These are phyloP conservation scores for Spizellomyces punctatus DNA, from an alignment of 192 early-diverging fungal species.

Conservation along the genomic window DNA sequence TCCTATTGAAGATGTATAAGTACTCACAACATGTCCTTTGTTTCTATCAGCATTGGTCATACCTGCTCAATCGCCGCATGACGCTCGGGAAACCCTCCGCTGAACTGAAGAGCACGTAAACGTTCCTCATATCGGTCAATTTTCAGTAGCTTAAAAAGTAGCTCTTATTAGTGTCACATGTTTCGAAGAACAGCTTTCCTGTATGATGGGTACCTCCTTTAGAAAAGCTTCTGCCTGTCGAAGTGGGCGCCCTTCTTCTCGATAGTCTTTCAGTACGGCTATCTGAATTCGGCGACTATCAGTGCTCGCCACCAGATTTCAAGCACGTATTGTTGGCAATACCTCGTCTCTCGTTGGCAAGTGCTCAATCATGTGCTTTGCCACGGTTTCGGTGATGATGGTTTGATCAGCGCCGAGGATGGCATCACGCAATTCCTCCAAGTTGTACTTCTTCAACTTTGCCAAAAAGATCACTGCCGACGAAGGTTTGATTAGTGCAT, in stretches of 20 bases:
- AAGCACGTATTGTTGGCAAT: too few species aligned
- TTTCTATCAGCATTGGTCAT: neutral
- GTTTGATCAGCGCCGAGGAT: conserved; percentile 26
- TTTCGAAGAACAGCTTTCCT: neutral
- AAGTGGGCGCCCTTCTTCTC: conserved; percentile 25
- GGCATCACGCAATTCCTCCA: conserved; percentile 30
- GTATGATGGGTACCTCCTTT: conserved; percentile 25
- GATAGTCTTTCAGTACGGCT: conserved; percentile 21
- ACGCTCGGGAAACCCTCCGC: conserved; percentile 38
- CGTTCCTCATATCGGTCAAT: conserved; percentile 26
- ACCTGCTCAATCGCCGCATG: conserved; percentile 35
- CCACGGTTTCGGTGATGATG: conserved; percentile 40
- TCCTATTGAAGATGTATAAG: conserved; percentile 14
- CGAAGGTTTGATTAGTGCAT: neutral
- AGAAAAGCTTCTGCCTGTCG: conserved; percentile 42
- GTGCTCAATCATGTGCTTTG: conserved; percentile 38
- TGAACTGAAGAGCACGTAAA: conserved; percentile 37
- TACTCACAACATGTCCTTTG: too few species aligned
- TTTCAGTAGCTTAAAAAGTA: conserved; percentile 35
- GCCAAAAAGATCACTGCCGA: conserved; percentile 44
- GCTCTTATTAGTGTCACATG: neutral
- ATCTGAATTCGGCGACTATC: neutral
- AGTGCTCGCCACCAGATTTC: too few species aligned
- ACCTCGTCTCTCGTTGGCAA: conserved; percentile 43
- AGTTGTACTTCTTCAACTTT: conserved; percentile 27